A percentile compares a stretch with the other conserved stretches of the same genome.
Evolutionary conservation across 768 basidiomycete species (phyloP).

Genomic region (Wakefieldia striispora): DNA sequence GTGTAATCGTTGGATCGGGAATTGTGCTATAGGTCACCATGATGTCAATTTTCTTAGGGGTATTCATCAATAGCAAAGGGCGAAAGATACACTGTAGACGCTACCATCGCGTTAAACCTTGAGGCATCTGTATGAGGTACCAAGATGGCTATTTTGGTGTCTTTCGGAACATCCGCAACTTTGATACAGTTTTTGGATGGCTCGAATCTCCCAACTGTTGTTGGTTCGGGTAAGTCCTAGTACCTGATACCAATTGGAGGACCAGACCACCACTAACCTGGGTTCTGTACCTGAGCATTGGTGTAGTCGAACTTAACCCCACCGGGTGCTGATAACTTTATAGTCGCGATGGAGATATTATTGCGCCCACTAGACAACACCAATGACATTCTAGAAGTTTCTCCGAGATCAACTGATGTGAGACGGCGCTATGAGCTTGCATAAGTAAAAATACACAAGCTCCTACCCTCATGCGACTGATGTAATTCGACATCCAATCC

Average conservation of each 20-base stretch:
- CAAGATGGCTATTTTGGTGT: conserved; percentile 45
- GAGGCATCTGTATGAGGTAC: conserved; percentile 70
- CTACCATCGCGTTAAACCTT: conserved; percentile 58
- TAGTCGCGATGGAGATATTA: conserved; percentile 47
- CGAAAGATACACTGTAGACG: conserved; percentile 18
- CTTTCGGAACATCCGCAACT: conserved; percentile 46
- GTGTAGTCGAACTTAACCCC: conserved; percentile 46
- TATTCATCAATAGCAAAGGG: conserved; percentile 1
- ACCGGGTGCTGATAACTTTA: conserved; percentile 56
- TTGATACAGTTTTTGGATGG: conserved; percentile 43
- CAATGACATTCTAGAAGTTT: conserved; percentile 51
- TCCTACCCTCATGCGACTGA: conserved; percentile 46
- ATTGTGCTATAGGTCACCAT: conserved; percentile 67
- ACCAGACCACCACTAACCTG: conserved; percentile 24
- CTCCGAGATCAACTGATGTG: conserved; percentile 62
- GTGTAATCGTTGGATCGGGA: conserved; percentile 47
- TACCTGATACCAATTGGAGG: conserved; percentile 10
- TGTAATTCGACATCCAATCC: conserved; percentile 63
- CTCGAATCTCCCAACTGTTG: conserved; percentile 32
- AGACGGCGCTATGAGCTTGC: conserved; percentile 6
- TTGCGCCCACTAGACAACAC: conserved; percentile 70
- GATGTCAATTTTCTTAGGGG: conserved; percentile 62
- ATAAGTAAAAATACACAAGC: conserved; percentile 11
- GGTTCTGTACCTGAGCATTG: conserved; percentile 40
- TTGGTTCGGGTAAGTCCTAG: conserved; percentile 4